Base-by-base conservation (phyloP, 2,329 filamentous ascomycete species). In the Fonsecaea monophora region DNA sequence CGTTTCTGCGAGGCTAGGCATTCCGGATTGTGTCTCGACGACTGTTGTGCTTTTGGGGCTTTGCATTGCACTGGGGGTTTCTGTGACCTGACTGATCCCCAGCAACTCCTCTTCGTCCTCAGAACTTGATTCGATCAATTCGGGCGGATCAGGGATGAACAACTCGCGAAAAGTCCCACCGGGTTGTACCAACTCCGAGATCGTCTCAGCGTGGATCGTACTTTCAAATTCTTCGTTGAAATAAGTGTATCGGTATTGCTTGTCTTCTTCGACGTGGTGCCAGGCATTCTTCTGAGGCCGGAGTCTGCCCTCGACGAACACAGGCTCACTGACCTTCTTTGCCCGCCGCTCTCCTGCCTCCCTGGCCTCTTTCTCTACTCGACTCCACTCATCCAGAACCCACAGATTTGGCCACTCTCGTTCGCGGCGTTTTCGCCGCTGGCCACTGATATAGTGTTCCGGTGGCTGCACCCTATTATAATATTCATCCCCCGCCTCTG, bases 171-270 rank as follows among this genome's bases (percentile, higher is more conserved):
- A 99, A 53, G 87, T 91, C 67, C 89, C 86, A 5, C 92, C 95
- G 0, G 92, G 89, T 72, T 97, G 93, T 8, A 96, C 86, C 21
- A 99, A 85, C 77, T 97, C 95, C 2, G 93, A 96, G 65, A 99
- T 97, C 0, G 91, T 95, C 78, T 96, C 92, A 67, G 93, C 95
- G 78, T 99, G 95, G 68, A 99, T 96, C 0, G 95, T 99, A 77
- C 92, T 96, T 74, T 92, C 90, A 64, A 98, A 92, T 70, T 97
- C 92, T 76, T 98, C 95, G 78, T 98, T 98, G 84, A 99, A 99
- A 78, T 99, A 99, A 0, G 95, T 98, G 77, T 97, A 99, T 32
- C 95, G 87, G 77, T 96, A 98, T 0, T 95, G 95, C 0, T 90
- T 88, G 71, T 97, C 94, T 68, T 97, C 94, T 70, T 95, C 92